Evolutionary conservation across 768 basidiomycete species (phyloP).

Genomic region (Tylopilus subfusipes): DNA sequence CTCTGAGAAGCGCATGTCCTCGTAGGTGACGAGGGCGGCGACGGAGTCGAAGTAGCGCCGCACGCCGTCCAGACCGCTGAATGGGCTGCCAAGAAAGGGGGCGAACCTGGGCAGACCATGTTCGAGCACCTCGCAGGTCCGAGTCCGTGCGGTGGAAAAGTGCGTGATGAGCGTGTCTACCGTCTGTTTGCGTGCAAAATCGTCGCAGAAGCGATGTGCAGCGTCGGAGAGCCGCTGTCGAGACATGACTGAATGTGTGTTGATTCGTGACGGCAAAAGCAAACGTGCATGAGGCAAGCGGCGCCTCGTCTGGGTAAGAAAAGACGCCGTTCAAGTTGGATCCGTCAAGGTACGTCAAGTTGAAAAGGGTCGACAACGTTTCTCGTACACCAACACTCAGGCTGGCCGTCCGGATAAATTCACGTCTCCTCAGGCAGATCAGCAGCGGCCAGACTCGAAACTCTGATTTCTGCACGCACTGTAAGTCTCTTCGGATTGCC

Average conservation of each 20-base stretch:
- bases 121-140: slow-evolving; percentile 46
- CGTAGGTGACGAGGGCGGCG: slow-evolving; percentile 43
- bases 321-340: background rate
- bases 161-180: slow-evolving; percentile 43
- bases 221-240: slow-evolving; percentile 38
- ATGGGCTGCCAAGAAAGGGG: slow-evolving; percentile 56
- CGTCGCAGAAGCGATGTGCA: slow-evolving; percentile 48
- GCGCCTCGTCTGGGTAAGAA: too few relatives aligned
- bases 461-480: background rate
- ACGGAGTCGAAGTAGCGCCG: slow-evolving; percentile 50
- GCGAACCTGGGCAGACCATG: slow-evolving; percentile 53
- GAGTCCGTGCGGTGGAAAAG: slow-evolving; percentile 46
- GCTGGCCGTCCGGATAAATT: too few relatives aligned
- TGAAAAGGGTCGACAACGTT: too few relatives aligned
- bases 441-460: too few relatives aligned
- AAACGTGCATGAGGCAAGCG: background rate
- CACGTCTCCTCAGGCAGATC: too few relatives aligned
- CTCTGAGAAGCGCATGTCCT: slow-evolving; percentile 51
- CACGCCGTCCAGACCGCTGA: slow-evolving; percentile 43
- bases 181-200: slow-evolving; percentile 45
- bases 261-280: too few relatives aligned
- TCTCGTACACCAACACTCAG: background rate
- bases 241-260: too few relatives aligned
- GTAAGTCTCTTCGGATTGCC: slow-evolving; percentile 12
- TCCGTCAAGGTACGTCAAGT: background rate